phyloP scores from a whole-genome alignment of 495 filamentous ascomycete genomes.

The Trichoderma parareesei region DNA sequence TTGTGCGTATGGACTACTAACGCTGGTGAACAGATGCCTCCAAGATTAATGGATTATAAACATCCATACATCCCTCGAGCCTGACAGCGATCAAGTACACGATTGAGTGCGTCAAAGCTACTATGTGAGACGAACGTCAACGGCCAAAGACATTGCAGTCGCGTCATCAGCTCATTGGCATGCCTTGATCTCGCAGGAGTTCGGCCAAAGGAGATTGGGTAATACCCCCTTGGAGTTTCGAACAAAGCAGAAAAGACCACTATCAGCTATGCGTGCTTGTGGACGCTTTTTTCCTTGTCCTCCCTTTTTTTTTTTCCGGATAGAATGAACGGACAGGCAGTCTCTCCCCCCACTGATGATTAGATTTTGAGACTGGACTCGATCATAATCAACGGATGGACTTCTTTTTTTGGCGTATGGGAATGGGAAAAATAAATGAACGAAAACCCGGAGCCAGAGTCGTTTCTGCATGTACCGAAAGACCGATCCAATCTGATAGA shows the following conservation, averaged over 20 bases:
- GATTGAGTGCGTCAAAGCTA: neutral
- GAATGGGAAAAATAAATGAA: neutral
- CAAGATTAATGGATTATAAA: slow-evolving; percentile 4
- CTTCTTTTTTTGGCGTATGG: neutral
- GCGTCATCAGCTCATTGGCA: neutral
- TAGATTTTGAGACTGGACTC: neutral
- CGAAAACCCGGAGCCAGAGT: neutral
- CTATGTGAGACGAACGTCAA: neutral
- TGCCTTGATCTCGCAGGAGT: neutral
- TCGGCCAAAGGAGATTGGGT: neutral
- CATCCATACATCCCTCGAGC: neutral
- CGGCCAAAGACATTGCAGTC: neutral
- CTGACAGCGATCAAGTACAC: neutral
- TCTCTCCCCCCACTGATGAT: neutral
- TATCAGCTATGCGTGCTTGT: neutral
- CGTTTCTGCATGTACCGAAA: neutral
- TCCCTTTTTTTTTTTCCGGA: neutral
- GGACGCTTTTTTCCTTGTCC: neutral
- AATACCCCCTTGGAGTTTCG: neutral
- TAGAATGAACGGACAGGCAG: neutral
- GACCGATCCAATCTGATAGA: neutral
- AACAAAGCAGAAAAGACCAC: neutral
- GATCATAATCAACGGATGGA: neutral
- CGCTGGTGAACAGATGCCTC: neutral
- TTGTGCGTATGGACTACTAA: neutral